A percentile compares a stretch with the other conserved stretches of the same genome.
Evolutionary conservation across 2,329 filamentous ascomycete genomes (phyloP).

Genomic region (Cryphonectria radicalis): DNA sequence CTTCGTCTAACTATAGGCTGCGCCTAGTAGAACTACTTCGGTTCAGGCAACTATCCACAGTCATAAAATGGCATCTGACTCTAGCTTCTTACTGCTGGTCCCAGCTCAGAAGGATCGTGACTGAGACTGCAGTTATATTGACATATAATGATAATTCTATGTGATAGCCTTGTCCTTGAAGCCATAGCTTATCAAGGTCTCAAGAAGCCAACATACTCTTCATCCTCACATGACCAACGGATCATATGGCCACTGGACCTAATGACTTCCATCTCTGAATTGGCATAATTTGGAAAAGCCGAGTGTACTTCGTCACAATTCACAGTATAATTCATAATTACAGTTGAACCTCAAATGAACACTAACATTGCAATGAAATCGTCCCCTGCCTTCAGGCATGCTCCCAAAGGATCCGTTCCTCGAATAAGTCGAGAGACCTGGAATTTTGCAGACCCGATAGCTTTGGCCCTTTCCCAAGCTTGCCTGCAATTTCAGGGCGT

Average conservation of each 20-base stretch:
- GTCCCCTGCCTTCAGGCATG: too few relatives aligned
- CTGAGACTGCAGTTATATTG: not conserved
- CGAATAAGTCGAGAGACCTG: too few relatives aligned
- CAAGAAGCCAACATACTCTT: not conserved
- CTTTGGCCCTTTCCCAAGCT: too few relatives aligned
- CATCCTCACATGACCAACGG: not conserved
- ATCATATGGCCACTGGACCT: not conserved
- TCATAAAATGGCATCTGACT: not conserved
- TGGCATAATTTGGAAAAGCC: not conserved
- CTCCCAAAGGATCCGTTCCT: too few relatives aligned
- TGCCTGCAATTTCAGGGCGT: too few relatives aligned
- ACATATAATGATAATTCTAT: not conserved
- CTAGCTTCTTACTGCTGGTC: not conserved
- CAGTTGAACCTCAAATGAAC: too few relatives aligned
- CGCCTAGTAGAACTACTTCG: not conserved
- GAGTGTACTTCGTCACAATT: not conserved
- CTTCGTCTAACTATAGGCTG: not conserved
- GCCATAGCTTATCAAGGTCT: not conserved
- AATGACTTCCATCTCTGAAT: not conserved
- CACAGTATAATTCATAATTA: too few relatives aligned
- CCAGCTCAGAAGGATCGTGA: not conserved
- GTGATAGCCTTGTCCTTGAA: not conserved
- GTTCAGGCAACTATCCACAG: not conserved
- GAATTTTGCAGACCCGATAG: too few relatives aligned
- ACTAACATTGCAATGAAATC: too few relatives aligned